phyloP scores from a whole-genome alignment of 306 rosid genomes.

The Casuarina cunninghamiana region DNA sequence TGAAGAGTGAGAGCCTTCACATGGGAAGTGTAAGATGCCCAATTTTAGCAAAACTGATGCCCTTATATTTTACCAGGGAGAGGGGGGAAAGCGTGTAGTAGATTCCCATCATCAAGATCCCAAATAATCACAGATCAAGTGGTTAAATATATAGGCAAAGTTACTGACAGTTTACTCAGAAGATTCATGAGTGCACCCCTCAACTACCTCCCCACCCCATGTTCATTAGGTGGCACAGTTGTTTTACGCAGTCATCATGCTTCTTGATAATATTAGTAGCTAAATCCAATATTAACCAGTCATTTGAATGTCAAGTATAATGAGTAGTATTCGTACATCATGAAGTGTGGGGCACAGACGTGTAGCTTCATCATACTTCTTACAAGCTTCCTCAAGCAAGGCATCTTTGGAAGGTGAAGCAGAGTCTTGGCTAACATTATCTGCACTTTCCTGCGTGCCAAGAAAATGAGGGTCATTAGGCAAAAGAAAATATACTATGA shows the following conservation, averaged over 20 bases:
- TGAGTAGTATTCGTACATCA: conserved; percentile 67
- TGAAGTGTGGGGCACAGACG: conserved; percentile 90
- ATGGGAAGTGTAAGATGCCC: not conserved
- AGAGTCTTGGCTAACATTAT: conserved; percentile 90
- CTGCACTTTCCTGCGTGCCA: conserved; percentile 94
- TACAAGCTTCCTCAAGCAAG: conserved; percentile 99
- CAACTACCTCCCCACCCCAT: not conserved
- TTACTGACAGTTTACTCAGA: not conserved
- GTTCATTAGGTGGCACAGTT: not conserved
- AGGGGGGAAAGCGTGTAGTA: not conserved
- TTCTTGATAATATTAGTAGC: not conserved
- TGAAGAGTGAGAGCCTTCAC: not conserved
- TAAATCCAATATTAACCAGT: not conserved
- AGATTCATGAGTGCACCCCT: not conserved
- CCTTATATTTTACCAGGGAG: not conserved
- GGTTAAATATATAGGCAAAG: not conserved
- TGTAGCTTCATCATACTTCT: conserved; percentile 95
- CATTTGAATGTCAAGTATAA: conserved; percentile 19
- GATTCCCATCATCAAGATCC: not conserved
- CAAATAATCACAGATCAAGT: not conserved
- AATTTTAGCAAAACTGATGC: not conserved
- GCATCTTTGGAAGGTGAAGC: conserved; percentile 95
- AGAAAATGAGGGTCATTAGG: conserved; percentile 28
- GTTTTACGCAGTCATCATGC: not conserved
- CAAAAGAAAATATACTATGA: conserved; percentile 6